These are phyloP conservation scores for Arctostaphylos glauca DNA, from an alignment of 148 eudicot species.

Conservation along the genomic window DNA sequence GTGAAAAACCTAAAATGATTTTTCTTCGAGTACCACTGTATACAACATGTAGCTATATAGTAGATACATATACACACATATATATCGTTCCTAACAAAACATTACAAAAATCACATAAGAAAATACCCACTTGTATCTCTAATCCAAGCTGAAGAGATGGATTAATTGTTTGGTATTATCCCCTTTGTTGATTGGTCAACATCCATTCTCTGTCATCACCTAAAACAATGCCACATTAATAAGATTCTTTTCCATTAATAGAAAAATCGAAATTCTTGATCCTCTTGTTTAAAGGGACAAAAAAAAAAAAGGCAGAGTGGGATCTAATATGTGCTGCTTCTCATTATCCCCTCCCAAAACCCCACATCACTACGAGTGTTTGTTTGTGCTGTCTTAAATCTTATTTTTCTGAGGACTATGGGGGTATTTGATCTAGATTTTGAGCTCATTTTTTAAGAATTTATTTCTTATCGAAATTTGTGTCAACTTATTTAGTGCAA, in stretches of 20 bases:
- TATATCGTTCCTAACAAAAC: constrained; percentile 41
- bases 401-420: background rate
- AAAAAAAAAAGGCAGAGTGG: constrained; percentile 6
- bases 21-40: too few relatives aligned
- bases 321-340: background rate
- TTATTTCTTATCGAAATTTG: background rate
- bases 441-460: background rate
- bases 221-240: constrained; percentile 54
- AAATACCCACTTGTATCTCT: constrained; percentile 26
- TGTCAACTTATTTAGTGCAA: background rate
- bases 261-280: constrained; percentile 29
- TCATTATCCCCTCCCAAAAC: background rate
- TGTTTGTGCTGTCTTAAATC: background rate
- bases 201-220: constrained; percentile 76
- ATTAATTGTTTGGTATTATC: constrained; percentile 68
- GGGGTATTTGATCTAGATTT: background rate
- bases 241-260: constrained; percentile 56
- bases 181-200: constrained; percentile 71
- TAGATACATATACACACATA: background rate
- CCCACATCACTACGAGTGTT: background rate
- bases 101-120: constrained; percentile 35
- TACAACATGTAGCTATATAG: too few relatives aligned
- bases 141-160: constrained; percentile 35
- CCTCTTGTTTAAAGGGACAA: constrained; percentile 12
- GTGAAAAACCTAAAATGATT: too few relatives aligned